These are phyloP conservation scores for Aspergillus sp. DNA, from an alignment of 2,329 filamentous ascomycete species.

Conservation along the genomic window DNA sequence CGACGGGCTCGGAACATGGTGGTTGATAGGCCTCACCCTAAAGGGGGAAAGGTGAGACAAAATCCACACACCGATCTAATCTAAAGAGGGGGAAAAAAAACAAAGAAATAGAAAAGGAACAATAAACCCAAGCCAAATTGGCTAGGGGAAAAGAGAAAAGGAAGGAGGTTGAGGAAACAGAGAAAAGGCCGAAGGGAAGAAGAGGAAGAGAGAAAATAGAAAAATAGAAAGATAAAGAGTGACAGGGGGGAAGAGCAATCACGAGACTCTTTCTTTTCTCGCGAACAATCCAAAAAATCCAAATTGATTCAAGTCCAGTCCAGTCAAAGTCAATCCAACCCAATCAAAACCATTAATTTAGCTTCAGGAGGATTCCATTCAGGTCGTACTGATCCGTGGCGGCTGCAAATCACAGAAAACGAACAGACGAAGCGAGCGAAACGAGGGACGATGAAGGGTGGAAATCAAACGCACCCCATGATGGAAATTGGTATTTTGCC, in stretches of 20 bases:
- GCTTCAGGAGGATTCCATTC: background rate
- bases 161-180: background rate
- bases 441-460: background rate
- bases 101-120: constrained; percentile 1
- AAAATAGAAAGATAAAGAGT: constrained; percentile 1
- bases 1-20: constrained; percentile 50
- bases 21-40: background rate
- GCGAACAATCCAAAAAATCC: background rate
- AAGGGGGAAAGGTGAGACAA: background rate
- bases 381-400: background rate
- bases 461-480: background rate
- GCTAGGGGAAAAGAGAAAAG: background rate
- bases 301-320: background rate
- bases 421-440: background rate
- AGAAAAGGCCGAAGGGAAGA: background rate
- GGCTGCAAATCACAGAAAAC: background rate
- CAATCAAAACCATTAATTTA: background rate
- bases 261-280: background rate
- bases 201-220: background rate
- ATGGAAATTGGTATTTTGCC: background rate
- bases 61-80: background rate
- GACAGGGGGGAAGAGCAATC: constrained; percentile 1
- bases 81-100: constrained; percentile 5
- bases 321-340: background rate
- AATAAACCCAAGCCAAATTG: background rate